Conservation (phyloP, 805 yeast genomes). For the Clavispora carvajalis region DNA sequence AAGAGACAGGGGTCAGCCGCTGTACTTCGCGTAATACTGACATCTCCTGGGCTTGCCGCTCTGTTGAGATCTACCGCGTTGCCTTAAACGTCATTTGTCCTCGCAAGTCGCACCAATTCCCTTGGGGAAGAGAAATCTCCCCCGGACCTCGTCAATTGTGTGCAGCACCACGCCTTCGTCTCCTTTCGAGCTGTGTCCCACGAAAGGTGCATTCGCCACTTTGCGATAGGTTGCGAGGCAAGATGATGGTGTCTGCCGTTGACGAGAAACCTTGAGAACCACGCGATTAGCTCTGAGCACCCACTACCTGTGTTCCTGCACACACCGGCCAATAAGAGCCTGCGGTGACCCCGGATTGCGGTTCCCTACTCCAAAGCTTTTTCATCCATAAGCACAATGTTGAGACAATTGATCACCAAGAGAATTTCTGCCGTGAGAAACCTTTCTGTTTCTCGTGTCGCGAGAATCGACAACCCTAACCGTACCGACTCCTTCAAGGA, state of each 20-base stretch:
- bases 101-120: no score
- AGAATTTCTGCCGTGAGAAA: constrained; percentile 12
- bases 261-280: not conserved
- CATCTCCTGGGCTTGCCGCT: no score
- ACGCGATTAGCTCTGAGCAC: not conserved
- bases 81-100: no score
- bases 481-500: constrained; percentile 43
- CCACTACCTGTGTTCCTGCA: constrained; percentile 1
- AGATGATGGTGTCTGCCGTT: not conserved
- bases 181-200: no score
- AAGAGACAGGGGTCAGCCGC: no score
- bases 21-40: no score
- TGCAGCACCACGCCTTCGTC: no score
- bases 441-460: constrained; percentile 12
- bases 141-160: no score
- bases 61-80: no score
- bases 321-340: constrained; percentile 5
- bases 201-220: no score
- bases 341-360: not conserved
- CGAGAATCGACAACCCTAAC: constrained; percentile 3
- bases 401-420: constrained; percentile 16
- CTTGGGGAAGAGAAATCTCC: no score
- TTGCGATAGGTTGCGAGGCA: not conserved
- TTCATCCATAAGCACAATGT: constrained; percentile 9
- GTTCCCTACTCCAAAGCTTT: not conserved